These are phyloP conservation scores for Yarrowia sp. DNA, from an alignment of 805 yeast species.

Conservation along the genomic window DNA sequence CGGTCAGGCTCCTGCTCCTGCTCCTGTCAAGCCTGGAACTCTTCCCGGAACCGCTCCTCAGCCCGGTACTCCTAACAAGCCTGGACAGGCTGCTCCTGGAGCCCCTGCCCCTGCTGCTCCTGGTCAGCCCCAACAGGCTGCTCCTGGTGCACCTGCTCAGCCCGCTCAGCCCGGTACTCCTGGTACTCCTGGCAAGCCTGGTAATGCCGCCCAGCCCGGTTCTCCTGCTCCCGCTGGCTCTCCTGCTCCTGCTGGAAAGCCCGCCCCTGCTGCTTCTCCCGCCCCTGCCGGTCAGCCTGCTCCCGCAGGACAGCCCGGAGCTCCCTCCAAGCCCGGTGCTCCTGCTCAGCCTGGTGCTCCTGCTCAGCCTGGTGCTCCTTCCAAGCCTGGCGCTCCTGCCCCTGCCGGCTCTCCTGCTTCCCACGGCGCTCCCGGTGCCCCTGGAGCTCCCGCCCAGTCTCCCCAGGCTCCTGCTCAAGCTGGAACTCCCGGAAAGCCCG, in stretches of 20 bases:
- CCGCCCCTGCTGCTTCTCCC: not conserved
- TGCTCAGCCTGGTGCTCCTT: not conserved
- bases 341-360: not conserved
- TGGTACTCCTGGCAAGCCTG: not conserved
- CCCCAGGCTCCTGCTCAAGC: conserved; percentile 9
- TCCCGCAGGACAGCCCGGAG: not conserved
- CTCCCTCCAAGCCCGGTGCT: not conserved
- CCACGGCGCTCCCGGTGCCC: not conserved
- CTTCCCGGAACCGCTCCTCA: not conserved
- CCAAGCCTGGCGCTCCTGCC: not conserved
- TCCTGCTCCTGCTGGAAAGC: not conserved
- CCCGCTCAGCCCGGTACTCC: not conserved
- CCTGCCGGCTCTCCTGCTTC: not conserved
- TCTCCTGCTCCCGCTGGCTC: not conserved
- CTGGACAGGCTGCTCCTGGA: not conserved
- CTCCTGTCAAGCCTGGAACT: too few species aligned
- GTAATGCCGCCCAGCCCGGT: not conserved
- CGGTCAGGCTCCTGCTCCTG: not conserved
- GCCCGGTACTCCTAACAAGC: not conserved
- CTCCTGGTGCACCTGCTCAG: not conserved
- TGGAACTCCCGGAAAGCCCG: conserved; percentile 4
- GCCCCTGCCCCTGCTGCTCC: not conserved
- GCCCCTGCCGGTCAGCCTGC: not conserved
- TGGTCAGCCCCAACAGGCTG: not conserved
- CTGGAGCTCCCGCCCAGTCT: not conserved